A percentile compares a stretch with the other conserved stretches of the same genome.
Evolutionary conservation across 2,329 filamentous ascomycete species (phyloP).

Genomic region (Volutella citrinella): DNA sequence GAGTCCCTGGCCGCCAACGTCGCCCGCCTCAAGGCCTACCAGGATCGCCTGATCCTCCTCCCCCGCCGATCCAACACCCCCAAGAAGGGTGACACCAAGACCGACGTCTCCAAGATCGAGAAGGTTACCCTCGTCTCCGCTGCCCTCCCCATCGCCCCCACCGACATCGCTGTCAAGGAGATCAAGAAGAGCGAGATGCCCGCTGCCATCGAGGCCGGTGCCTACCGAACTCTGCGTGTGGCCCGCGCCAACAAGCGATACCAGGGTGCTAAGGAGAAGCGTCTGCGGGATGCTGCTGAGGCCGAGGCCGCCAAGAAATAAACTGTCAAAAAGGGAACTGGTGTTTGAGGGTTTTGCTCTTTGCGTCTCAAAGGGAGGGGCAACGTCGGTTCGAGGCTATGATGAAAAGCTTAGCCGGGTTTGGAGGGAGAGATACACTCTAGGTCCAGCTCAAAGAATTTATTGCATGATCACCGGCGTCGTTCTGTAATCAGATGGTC

Average conservation of each 20-base stretch:
- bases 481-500: constrained; percentile 30
- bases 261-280: constrained; percentile 87
- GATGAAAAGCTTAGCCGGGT: constrained; percentile 34
- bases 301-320: constrained; percentile 87
- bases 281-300: constrained; percentile 82
- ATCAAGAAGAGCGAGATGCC: constrained; percentile 81
- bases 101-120: constrained; percentile 69
- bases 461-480: constrained; percentile 40
- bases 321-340: constrained; percentile 40
- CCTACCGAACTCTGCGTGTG: constrained; percentile 81
- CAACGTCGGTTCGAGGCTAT: constrained; percentile 37
- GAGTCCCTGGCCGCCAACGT: constrained; percentile 95
- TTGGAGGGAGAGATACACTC: constrained; percentile 37
- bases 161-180: constrained; percentile 63
- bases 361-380: constrained; percentile 37
- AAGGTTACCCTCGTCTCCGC: constrained; percentile 46
- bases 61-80: constrained; percentile 90
- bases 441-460: constrained; percentile 41
- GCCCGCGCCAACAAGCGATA: constrained; percentile 80
- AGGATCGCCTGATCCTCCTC: constrained; percentile 93
- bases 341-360: constrained; percentile 43
- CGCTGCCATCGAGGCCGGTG: constrained; percentile 73
- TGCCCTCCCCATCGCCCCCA: constrained; percentile 70
- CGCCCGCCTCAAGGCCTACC: constrained; percentile 96
- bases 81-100: constrained; percentile 90